Evolutionary conservation across 306 rosid species (phyloP).

Genomic region (Arachis hypogaea): DNA sequence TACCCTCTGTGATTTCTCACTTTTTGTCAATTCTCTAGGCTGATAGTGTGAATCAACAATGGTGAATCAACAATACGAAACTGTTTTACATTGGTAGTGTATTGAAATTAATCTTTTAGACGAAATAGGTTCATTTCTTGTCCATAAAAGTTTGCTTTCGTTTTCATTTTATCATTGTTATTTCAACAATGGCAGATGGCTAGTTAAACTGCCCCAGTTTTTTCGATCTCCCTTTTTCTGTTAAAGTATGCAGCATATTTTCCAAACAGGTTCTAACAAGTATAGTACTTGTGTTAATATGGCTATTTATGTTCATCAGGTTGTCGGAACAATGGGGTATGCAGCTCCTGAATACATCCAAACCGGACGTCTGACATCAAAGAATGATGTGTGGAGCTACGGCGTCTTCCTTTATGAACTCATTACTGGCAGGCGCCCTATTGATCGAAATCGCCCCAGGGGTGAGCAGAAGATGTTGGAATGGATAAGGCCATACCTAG

Average conservation of each 20-base stretch:
- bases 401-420: slow-evolving; percentile 97
- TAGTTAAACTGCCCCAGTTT: slow-evolving; percentile 10
- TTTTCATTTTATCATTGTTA: slow-evolving; percentile 12
- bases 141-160: slow-evolving; percentile 4
- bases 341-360: slow-evolving; percentile 96
- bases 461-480: slow-evolving; percentile 91
- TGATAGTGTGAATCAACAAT: too few relatives aligned
- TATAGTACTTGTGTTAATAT: slow-evolving; percentile 34
- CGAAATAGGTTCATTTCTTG: slow-evolving; percentile 8
- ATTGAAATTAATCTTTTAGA: background rate
- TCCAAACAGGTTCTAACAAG: slow-evolving; percentile 17
- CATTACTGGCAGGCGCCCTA: slow-evolving; percentile 88
- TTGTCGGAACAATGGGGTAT: slow-evolving; percentile 98
- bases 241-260: slow-evolving; percentile 27
- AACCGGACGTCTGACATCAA: slow-evolving; percentile 91
- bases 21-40: too few relatives aligned
- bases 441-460: slow-evolving; percentile 85
- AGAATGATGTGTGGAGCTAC: slow-evolving; percentile 93
- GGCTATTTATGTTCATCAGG: slow-evolving; percentile 57
- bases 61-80: too few relatives aligned
- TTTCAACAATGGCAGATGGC: slow-evolving; percentile 30
- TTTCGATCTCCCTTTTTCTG: slow-evolving; percentile 15
- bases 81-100: too few relatives aligned
- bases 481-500: slow-evolving; percentile 85
- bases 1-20: too few relatives aligned